Percentiles rank a stretch among this genome's conserved stretches.
Conservation (phyloP, 352 stramenopile species). For the Globisporangium canariense region DNA sequence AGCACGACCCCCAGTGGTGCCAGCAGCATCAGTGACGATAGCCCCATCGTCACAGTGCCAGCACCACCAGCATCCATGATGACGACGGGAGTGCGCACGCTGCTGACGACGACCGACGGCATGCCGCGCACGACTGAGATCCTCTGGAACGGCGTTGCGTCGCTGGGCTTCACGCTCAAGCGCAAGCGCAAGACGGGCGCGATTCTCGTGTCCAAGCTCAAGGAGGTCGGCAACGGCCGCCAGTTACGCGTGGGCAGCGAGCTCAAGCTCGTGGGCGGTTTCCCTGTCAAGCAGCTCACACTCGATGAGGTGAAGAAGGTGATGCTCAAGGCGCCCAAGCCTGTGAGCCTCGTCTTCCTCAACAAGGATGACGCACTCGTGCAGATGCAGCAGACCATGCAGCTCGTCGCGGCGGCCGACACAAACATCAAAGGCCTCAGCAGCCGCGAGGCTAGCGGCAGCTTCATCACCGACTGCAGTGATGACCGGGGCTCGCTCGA, state of each 20-base stretch:
- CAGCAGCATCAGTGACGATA: not conserved
- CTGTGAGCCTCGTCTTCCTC: constrained; percentile 79
- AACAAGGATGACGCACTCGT: constrained; percentile 34
- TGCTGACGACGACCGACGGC: not conserved
- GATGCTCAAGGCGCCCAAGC: constrained; percentile 68
- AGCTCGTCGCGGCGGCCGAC: not conserved
- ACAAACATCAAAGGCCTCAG: not conserved
- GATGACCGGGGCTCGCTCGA: constrained; percentile 33
- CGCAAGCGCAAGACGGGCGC: constrained; percentile 56
- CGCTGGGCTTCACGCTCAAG: constrained; percentile 74
- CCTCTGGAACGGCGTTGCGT: constrained; percentile 52
- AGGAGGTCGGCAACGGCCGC: constrained; percentile 21
- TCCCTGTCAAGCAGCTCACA: constrained; percentile 67
- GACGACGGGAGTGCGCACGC: not conserved
- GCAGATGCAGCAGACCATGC: constrained; percentile 24
- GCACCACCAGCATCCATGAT: not conserved
- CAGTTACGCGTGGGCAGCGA: constrained; percentile 61
- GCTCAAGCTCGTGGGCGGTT: constrained; percentile 71
- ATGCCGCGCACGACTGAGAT: constrained; percentile 61
- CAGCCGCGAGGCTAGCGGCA: constrained; percentile 22
- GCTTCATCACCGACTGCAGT: constrained; percentile 34
- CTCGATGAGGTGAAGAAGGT: constrained; percentile 75
- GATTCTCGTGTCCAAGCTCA: constrained; percentile 68
- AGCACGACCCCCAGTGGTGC: not conserved
- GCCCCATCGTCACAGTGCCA: too few species aligned